Percentiles rank a stretch among this genome's conserved stretches.
Evolutionary conservation across 371 early-diverging fungal species (phyloP).

Genomic region (Antonospora locustae): DNA sequence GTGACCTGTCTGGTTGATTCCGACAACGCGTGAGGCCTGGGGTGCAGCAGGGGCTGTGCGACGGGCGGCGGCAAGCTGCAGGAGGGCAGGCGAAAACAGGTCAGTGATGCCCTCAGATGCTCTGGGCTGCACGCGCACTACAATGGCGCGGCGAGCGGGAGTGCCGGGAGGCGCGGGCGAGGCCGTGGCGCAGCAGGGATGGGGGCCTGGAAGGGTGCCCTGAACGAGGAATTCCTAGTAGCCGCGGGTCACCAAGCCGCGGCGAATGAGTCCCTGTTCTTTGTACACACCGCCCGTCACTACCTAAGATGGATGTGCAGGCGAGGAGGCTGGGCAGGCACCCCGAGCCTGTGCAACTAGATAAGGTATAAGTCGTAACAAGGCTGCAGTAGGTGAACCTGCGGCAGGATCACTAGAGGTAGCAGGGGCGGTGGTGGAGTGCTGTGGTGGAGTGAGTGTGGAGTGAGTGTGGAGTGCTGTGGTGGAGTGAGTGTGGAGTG

Average conservation of each 20-base stretch:
- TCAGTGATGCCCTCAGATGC: constrained; percentile 62
- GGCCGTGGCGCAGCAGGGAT: constrained; percentile 59
- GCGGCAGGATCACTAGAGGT: constrained; percentile 57
- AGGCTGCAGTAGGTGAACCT: constrained; percentile 63
- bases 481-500: too few relatives aligned
- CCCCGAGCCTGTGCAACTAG: constrained; percentile 60
- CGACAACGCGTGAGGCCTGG: constrained; percentile 61
- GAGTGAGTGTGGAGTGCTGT: too few relatives aligned
- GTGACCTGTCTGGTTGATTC: constrained; percentile 62
- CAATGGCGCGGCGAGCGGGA: constrained; percentile 60
- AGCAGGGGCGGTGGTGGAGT: constrained; percentile 22
- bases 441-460: background rate
- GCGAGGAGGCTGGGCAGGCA: constrained; percentile 51
- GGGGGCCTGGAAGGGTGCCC: constrained; percentile 58
- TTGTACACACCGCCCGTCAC: constrained; percentile 53
- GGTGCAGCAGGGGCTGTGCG: constrained; percentile 53
- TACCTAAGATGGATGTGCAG: constrained; percentile 25
- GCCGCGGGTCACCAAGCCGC: constrained; percentile 58
- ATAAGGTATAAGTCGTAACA: constrained; percentile 65
- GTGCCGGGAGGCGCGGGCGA: constrained; percentile 58
- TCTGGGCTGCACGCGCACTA: constrained; percentile 64
- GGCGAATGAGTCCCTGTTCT: constrained; percentile 55
- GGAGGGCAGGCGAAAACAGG: constrained; percentile 61
- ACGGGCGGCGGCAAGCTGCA: constrained; percentile 52
- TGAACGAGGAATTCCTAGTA: constrained; percentile 62